A percentile compares a stretch with the other conserved stretches of the same genome.
Evolutionary conservation across 106 monocot genomes (phyloP).

Genomic region (Allium cepa): DNA sequence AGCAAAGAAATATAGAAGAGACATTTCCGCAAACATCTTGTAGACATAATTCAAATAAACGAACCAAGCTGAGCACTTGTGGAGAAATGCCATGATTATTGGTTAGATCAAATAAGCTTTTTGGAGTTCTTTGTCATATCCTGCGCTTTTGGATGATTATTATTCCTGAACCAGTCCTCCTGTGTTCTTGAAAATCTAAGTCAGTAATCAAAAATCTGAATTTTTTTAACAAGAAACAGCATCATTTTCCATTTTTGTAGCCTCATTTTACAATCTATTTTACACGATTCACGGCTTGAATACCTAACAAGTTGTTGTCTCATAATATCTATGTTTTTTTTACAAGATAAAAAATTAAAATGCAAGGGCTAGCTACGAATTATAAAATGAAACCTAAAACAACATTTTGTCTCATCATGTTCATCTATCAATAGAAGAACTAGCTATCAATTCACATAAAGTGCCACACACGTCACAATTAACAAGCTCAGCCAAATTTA

Average conservation of each 20-base stretch:
- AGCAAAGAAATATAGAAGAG: too few species aligned
- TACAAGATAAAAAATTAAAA: background rate
- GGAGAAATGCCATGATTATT: too few species aligned
- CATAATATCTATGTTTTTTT: background rate
- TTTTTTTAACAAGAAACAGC: too few species aligned
- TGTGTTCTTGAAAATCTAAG: too few species aligned
- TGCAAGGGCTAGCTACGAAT: background rate
- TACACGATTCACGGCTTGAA: background rate
- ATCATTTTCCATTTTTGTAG: background rate
- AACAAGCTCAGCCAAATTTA: too few species aligned
- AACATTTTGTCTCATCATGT: background rate
- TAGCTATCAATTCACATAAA: constrained; percentile 5
- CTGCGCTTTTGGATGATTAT: too few species aligned
- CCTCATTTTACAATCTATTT: background rate
- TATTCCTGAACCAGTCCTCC: too few species aligned
- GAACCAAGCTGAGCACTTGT: too few species aligned
- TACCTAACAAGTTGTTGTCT: background rate
- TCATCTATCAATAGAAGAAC: constrained; percentile 2
- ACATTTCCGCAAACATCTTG: too few species aligned
- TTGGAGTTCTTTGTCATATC: too few species aligned
- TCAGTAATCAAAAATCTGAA: background rate
- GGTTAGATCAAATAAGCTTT: too few species aligned
- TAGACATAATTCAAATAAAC: too few species aligned
- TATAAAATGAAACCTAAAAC: background rate
- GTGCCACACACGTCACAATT: background rate